Base-by-base conservation (phyloP, 75 land plant genomes). In the Cupressus sempervirens region DNA sequence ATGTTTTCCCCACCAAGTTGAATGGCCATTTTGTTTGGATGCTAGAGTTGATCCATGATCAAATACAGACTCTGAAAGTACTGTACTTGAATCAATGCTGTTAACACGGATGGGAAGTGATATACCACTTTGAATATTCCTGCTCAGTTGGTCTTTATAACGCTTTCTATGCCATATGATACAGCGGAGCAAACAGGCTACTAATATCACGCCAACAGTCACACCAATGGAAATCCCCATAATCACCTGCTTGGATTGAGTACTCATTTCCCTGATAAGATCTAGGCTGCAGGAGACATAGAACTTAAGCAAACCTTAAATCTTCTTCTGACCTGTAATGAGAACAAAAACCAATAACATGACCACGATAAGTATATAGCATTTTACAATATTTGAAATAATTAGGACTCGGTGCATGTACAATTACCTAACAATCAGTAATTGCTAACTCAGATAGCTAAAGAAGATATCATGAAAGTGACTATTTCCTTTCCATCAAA, bases 161-260 rank as follows among this genome's bases (percentile, higher is more conserved):
- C 86, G 90, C 50, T 87, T 96, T 85, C 84, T 87, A 68, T 88
- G 94, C 86, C 90, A 88, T 76, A 90, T 88, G 56, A 89, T 82
- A 84, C 85, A 92, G 70, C 92, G 73, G 36, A 94, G 86, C 46
- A 86, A 85, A 82, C 88, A 87, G 20, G 40, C 56, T 52, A 94
- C 98, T 80, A 94, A 40, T 10, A 93, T 76, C 16, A 98, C 81
- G 3, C 99, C 97, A 86, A 92, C 75, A 54, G 89, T 87, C 38
- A 95, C 86, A 58, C 95, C 96, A 84, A 90, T 92, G 48, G 90
- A 87, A 83, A 94, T 88, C 41, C 98, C 95, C 76, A 98, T 74
- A 18, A 94, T 89, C 26, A 97, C 90, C 54, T 90, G 86, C 46
- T 86, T 76, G 83, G 92, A 87, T 76, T 84, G 74, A 80, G 32